A percentile compares a stretch with the other conserved stretches of the same genome.
Evolutionary conservation across 148 eudicot genomes (phyloP).

Genomic region (Heliosperma pusillum): DNA sequence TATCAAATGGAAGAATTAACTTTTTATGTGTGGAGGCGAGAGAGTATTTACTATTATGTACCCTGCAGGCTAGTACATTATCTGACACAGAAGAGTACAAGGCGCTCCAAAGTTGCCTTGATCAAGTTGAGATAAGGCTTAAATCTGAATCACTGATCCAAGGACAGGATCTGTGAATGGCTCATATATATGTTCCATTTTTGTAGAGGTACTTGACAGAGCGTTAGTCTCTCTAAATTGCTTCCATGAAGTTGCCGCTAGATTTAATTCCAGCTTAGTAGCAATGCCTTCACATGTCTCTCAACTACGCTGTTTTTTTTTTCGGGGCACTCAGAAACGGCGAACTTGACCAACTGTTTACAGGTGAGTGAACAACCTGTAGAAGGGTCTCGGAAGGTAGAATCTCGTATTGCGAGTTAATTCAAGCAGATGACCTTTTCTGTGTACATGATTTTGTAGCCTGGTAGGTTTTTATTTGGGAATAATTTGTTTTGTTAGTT

Average conservation of each 20-base stretch:
- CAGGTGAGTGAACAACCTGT: too few species aligned
- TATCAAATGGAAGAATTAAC: background rate
- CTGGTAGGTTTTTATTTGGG: too few species aligned
- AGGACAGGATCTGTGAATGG: background rate
- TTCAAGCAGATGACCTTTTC: too few species aligned
- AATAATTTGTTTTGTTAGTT: too few species aligned
- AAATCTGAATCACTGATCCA: slow-evolving; percentile 15
- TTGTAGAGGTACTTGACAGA: slow-evolving; percentile 8
- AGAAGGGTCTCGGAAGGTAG: too few species aligned
- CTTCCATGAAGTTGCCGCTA: background rate
- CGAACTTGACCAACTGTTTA: too few species aligned
- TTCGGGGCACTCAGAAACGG: too few species aligned
- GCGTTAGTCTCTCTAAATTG: background rate
- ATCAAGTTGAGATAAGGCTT: slow-evolving; percentile 43
- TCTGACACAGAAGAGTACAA: slow-evolving; percentile 61
- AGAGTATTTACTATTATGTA: background rate
- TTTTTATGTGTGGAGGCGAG: background rate
- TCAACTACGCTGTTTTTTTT: too few species aligned
- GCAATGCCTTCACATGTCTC: background rate
- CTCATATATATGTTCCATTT: background rate
- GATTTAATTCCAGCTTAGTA: background rate
- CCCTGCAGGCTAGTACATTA: slow-evolving; percentile 51
- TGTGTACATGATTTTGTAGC: too few species aligned
- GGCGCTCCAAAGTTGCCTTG: slow-evolving; percentile 57
- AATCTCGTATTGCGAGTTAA: too few species aligned